Percentiles rank a stretch among this genome's conserved stretches.
These are phyloP conservation scores for Calonectria ilicicola DNA, from an alignment of 2,329 filamentous ascomycete species.

Conservation along the genomic window DNA sequence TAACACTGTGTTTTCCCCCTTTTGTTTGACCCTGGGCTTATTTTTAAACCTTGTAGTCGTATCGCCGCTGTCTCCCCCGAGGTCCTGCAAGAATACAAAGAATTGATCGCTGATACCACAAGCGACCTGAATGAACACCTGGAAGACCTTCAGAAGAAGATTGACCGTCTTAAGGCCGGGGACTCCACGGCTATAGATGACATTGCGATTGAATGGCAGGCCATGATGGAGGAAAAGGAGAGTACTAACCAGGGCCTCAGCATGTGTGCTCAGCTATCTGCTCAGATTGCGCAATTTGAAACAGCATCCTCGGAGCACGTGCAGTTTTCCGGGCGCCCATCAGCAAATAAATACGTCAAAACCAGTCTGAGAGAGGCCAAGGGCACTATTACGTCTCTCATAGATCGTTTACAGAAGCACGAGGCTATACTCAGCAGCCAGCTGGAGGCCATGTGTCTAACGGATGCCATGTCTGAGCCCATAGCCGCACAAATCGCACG, in stretches of 20 bases:
- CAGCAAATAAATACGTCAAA: conserved; percentile 35
- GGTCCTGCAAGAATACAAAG: conserved; percentile 22
- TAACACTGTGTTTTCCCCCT: not conserved
- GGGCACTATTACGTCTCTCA: conserved; percentile 30
- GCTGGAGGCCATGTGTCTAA: conserved; percentile 28
- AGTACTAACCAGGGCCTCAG: conserved; percentile 37
- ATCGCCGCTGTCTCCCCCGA: conserved; percentile 19
- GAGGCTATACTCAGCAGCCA: conserved; percentile 27
- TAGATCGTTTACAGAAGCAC: conserved; percentile 29
- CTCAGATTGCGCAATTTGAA: conserved; percentile 33
- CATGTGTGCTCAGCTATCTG: conserved; percentile 38
- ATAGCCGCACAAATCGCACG: conserved; percentile 25
- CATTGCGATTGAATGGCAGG: conserved; percentile 28
- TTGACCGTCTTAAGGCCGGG: conserved; percentile 17
- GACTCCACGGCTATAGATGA: conserved; percentile 17
- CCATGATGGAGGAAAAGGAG: conserved; percentile 38
- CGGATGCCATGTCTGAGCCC: conserved; percentile 21
- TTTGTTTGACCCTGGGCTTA: not conserved
- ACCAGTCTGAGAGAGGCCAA: conserved; percentile 29
- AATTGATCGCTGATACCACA: conserved; percentile 29
- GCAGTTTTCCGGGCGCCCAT: conserved; percentile 30
- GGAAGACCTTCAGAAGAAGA: conserved; percentile 25
- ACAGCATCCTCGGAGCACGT: conserved; percentile 26
- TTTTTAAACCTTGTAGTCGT: not conserved
- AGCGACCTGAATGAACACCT: conserved; percentile 26